phyloP scores from a whole-genome alignment of 148 eudicot genomes.

The Camellia lanceoleosa region DNA sequence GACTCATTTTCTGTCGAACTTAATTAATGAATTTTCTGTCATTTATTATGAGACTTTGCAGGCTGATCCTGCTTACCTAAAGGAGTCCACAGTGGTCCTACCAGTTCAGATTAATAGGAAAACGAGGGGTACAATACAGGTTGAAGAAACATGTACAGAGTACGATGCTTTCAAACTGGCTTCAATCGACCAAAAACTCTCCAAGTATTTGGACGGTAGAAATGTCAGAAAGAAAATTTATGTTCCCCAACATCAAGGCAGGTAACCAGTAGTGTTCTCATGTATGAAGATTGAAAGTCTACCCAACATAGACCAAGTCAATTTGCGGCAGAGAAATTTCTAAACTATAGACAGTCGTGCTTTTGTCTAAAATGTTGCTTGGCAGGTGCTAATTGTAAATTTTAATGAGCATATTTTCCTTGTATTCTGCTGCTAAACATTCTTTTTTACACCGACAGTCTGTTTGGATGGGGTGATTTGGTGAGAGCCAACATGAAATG shows the following conservation, averaged over 20 bases:
- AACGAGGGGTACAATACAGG: constrained; percentile 89
- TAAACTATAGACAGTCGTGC: not conserved
- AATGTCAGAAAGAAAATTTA: constrained; percentile 65
- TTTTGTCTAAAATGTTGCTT: not conserved
- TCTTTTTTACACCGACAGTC: not conserved
- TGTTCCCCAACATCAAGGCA: constrained; percentile 61
- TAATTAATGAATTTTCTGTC: no score
- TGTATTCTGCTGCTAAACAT: not conserved
- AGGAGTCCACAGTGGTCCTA: constrained; percentile 70
- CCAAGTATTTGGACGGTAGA: constrained; percentile 67
- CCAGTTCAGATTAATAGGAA: constrained; percentile 97
- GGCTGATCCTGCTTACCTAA: constrained; percentile 75
- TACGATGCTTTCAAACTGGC: constrained; percentile 82
- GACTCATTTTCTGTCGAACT: no score
- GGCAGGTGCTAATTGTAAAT: not conserved
- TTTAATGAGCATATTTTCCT: not conserved
- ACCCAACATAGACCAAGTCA: not conserved
- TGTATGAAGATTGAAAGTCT: not conserved
- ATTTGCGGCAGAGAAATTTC: not conserved
- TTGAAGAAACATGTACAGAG: constrained; percentile 70
- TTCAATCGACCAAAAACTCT: constrained; percentile 59
- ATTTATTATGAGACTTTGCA: constrained; percentile 23
- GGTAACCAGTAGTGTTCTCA: constrained; percentile 24
- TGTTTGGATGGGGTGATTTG: no score
- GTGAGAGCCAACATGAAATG: no score